Base-by-base conservation (phyloP, 2,329 filamentous ascomycete species). In the Macroventuria anomochaeta region DNA sequence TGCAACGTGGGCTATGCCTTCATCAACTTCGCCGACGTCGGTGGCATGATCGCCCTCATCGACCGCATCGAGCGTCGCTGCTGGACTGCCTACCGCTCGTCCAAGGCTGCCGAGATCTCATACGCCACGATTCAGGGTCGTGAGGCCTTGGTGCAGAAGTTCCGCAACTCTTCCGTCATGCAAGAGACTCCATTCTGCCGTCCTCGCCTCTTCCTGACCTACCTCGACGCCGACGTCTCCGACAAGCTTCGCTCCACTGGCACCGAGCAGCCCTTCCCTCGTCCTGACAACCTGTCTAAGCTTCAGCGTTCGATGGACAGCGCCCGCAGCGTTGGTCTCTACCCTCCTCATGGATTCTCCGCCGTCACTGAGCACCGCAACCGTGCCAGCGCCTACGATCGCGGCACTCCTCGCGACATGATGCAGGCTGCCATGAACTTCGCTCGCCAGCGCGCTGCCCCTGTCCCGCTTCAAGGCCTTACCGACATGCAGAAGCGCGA, bases 121-220 rank as follows among this genome's bases (percentile, higher is more conserved):
- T 99, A 97, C 74, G 95, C 95, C n/a, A 96, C 93, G 11, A 93
- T 96, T 55, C 95, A 99, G 78, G 95, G 95, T 38, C 88, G 89
- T 59, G 92, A 96, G 69, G 93, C 91, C 59, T 81, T 97, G 0
- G 85, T 97, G 6, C 90, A 96, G 73, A 97, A 97, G 71, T 99
- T 99, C 70, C 88, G 95, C 29, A 99, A 99, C 78, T 96, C 91
- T 32, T 93, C 91, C 0, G 92, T 99, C 25, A 97, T 97, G 91
- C 81, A 93, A 0, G 93, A 97, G 75, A 84, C 87, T 10, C 81
- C 85, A 0, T 86, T 88, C 46, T 96, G 91, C 67, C 87, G 91
- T 0, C 95, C 95, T 0, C 96, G 96, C 33, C 47, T 74, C 5
- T 88, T 83, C 74, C 77, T 80, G 56, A 81, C 83, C 33, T 70